Evolutionary conservation across 108 stramenopile genomes (phyloP), one percentile per base, ranked within the genome.

Genomic region (Cyclotella sp.): DNA sequence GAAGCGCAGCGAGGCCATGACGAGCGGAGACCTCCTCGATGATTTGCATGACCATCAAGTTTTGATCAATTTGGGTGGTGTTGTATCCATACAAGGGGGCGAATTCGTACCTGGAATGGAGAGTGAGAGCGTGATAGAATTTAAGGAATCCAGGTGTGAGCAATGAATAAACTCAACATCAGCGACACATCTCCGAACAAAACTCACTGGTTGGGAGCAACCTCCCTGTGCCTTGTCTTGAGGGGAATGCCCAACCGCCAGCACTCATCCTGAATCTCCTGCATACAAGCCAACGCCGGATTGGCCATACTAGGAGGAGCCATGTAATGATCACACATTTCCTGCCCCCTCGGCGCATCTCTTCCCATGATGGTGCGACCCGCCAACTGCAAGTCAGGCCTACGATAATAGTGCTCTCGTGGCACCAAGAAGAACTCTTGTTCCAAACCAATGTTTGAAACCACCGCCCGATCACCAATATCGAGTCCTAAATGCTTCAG

Each of bases 401-500:
- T 93, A 18, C 85, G 79, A 87, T 93, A 91, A 86, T 95, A 98
- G 51, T 90, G 75, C 7, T 96, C 95, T 53, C 96, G 93, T 70
- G 95, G 93, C 51, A 98, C 84, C 39, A 98, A 82, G 91, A 98
- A 98, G 83, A 98, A 92, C 85, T 98, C 97, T 77, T 98, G 97
- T 82, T 98, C 97, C 34, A 95, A 77, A 66, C 97, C 97, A 85
- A 98, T 95, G 83, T 97, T 97, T 29, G 93, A 85, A n/a, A 82
- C 61, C 28, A 97, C 73, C 28, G 87, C 91, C 16, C 66, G 65
- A 53, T 82, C 77, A 27, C 73, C 62, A 72, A 82, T 73, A 59
- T 96, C 93, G 43, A 93, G 74, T 52, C 97, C 97, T 24, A 96
- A 79, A 19, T 72, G 82, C 43, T 70, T 61, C 51, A 98, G 78